Percentiles rank a stretch among this genome's conserved stretches.
Conservation (phyloP, 1,284 basidiomycete species). For the Ganoderma boninense region DNA sequence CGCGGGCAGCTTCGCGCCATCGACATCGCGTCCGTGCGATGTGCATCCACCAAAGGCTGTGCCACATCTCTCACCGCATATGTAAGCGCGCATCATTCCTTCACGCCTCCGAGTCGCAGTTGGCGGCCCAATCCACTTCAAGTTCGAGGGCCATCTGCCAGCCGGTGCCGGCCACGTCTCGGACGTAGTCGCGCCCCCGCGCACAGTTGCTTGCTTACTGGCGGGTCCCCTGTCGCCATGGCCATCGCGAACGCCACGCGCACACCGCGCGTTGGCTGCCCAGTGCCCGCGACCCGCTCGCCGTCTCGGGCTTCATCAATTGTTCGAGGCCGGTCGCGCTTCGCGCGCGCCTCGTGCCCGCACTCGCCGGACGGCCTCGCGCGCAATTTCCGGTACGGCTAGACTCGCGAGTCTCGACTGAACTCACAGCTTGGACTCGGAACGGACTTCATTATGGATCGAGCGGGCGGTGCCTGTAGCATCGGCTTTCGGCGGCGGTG, state of each 20-base stretch:
- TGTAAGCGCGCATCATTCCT: background rate
- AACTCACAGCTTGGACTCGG: no score
- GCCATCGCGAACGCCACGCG: background rate
- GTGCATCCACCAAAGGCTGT: background rate
- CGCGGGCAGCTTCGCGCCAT: background rate
- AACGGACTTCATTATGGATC: background rate
- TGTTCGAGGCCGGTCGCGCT: slow-evolving; percentile 5
- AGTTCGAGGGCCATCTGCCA: no score
- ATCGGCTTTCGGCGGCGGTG: background rate
- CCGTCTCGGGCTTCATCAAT: background rate
- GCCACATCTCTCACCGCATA: background rate
- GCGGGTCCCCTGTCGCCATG: background rate
- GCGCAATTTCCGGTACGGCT: slow-evolving; percentile 3
- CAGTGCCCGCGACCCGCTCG: background rate
- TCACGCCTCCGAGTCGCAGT: background rate
- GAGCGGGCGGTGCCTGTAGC: background rate
- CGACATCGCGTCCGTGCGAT: background rate
- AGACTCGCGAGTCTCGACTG: no score
- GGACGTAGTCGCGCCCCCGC: background rate
- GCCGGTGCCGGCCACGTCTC: background rate
- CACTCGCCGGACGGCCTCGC: background rate
- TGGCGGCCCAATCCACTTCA: background rate
- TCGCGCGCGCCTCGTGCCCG: slow-evolving; percentile 4
- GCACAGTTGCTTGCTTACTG: no score
- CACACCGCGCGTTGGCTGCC: background rate